Evolutionary conservation across 2,329 filamentous ascomycete genomes (phyloP).

Genomic region (Ascochyta pisi): DNA sequence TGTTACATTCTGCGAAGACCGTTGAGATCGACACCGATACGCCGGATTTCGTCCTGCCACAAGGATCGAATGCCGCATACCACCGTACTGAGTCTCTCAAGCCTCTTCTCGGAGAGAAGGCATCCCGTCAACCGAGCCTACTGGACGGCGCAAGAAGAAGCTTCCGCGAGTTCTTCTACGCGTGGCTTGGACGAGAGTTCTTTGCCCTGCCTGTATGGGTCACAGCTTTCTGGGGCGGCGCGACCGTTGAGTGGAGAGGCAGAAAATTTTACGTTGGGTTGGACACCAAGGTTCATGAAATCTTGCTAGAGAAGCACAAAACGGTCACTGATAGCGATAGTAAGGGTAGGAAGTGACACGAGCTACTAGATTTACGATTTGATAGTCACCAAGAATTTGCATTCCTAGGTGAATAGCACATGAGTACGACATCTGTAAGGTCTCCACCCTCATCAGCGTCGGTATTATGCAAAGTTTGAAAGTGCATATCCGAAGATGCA

Average conservation of each 20-base stretch:
- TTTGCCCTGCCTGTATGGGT: constrained; percentile 89
- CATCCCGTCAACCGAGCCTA: constrained; percentile 19
- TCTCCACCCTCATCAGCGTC: too few relatives aligned
- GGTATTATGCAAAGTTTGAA: too few relatives aligned
- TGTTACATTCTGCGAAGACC: constrained; percentile 75
- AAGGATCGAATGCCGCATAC: constrained; percentile 48
- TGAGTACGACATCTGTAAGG: too few relatives aligned
- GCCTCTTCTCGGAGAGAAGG: constrained; percentile 30
- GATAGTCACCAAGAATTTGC: too few relatives aligned
- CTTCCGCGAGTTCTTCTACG: constrained; percentile 74
- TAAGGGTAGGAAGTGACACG: background rate
- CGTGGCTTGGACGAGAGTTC: constrained; percentile 84
- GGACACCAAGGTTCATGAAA: constrained; percentile 80
- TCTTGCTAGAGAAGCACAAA: constrained; percentile 34
- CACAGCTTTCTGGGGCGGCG: constrained; percentile 87
- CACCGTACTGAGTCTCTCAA: constrained; percentile 25
- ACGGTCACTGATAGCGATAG: background rate
- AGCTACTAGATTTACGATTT: background rate
- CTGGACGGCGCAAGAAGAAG: constrained; percentile 56
- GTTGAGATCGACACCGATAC: constrained; percentile 75
- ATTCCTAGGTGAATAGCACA: too few relatives aligned
- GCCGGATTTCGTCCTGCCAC: constrained; percentile 71
- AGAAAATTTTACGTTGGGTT: constrained; percentile 80
- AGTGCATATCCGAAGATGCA: too few relatives aligned
- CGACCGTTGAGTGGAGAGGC: constrained; percentile 86